These are phyloP conservation scores for Penicillium herquei DNA, from an alignment of 495 filamentous ascomycete species.

Conservation along the genomic window DNA sequence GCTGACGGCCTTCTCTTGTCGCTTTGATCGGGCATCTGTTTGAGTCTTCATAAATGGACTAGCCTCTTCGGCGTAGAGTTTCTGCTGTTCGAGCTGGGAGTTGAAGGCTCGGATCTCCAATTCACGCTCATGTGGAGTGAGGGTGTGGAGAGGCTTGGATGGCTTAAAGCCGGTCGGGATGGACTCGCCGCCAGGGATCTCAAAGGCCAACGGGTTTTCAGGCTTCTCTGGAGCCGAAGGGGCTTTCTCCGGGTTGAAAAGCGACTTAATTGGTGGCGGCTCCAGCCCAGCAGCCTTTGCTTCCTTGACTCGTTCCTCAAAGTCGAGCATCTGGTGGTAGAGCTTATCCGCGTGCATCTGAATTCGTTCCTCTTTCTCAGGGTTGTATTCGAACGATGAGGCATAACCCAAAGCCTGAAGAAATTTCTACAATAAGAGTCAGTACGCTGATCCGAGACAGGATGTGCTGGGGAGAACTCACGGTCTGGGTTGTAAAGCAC, in stretches of 20 bases:
- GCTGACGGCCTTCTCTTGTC: slow-evolving; percentile 57
- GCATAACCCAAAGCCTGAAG: slow-evolving; percentile 91
- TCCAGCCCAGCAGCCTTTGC: slow-evolving; percentile 61
- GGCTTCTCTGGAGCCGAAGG: slow-evolving; percentile 2
- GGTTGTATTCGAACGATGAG: slow-evolving; percentile 56
- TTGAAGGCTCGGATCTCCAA: slow-evolving; percentile 64
- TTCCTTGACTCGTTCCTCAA: slow-evolving; percentile 65
- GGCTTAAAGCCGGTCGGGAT: slow-evolving; percentile 42
- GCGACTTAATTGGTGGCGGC: slow-evolving; percentile 37
- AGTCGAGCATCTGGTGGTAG: slow-evolving; percentile 79
- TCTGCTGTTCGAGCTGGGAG: slow-evolving; percentile 57
- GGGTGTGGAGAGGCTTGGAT: slow-evolving; percentile 53
- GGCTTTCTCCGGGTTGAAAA: slow-evolving; percentile 38
- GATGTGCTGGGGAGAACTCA: slow-evolving; percentile 36
- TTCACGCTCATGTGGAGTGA: slow-evolving; percentile 61
- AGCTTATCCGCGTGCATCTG: slow-evolving; percentile 93
- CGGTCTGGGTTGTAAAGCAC: slow-evolving; percentile 80
- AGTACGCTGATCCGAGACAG: background rate
- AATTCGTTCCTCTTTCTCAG: slow-evolving; percentile 77
- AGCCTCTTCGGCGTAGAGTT: slow-evolving; percentile 52
- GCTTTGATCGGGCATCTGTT: slow-evolving; percentile 53
- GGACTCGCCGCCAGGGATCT: slow-evolving; percentile 35
- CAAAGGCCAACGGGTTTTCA: slow-evolving; percentile 16
- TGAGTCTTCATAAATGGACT: slow-evolving; percentile 55
- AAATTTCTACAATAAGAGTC: slow-evolving; percentile 60